Evolutionary conservation across 2,329 filamentous ascomycete species (phyloP).

Genomic region (Fusarium dlaminii): DNA sequence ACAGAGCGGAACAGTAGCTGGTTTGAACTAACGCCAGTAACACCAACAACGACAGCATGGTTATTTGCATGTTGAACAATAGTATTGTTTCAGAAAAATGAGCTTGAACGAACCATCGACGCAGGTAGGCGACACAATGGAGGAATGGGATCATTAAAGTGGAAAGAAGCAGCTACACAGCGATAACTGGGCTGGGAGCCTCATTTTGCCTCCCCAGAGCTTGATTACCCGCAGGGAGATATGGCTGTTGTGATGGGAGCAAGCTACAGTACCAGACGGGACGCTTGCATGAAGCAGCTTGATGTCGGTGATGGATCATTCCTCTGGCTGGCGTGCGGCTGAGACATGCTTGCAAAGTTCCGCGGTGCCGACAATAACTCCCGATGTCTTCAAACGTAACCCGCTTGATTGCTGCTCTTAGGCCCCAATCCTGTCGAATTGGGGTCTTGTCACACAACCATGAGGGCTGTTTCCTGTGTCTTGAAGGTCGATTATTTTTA

Average conservation of each 20-base stretch:
- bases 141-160: not conserved
- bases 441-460: not conserved
- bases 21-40: not conserved
- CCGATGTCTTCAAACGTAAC: too few species aligned
- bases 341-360: not conserved
- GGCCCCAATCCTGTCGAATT: not conserved
- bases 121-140: fast-evolving
- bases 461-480: not conserved
- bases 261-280: not conserved
- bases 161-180: too few species aligned
- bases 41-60: not conserved
- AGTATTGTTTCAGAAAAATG: not conserved
- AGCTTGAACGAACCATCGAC: fast-evolving
- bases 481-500: not conserved
- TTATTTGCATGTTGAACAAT: fast-evolving
- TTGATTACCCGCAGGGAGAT: not conserved
- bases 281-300: not conserved
- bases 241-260: too few species aligned
- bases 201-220: not conserved
- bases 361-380: not conserved
- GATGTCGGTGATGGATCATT: not conserved
- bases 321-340: not conserved
- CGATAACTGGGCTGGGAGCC: too few species aligned
- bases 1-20: not conserved
- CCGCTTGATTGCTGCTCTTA: fast-evolving